These are phyloP conservation scores for Stevia rebaudiana DNA, from an alignment of 140 eudicot species.

Conservation along the genomic window DNA sequence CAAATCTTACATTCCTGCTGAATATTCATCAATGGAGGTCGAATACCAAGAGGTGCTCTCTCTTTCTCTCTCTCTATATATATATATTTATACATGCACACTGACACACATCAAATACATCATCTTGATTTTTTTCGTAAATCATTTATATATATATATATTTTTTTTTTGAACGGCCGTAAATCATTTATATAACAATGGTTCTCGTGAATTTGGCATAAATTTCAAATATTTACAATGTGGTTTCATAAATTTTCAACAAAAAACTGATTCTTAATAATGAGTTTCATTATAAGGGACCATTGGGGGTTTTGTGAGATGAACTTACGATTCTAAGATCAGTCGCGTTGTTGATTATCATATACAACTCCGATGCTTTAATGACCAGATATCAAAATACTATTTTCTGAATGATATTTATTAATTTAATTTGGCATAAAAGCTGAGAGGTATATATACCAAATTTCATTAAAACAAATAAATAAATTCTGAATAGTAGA, in stretches of 20 bases:
- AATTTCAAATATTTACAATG: background rate
- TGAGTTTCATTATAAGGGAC: background rate
- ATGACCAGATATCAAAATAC: background rate
- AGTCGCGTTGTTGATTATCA: no score
- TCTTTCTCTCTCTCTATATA: background rate
- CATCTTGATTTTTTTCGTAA: constrained; percentile 12
- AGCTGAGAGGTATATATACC: background rate
- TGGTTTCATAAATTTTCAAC: background rate
- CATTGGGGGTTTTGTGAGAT: background rate
- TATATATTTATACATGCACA: background rate
- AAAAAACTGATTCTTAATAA: constrained; percentile 1
- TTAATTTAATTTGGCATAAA: background rate
- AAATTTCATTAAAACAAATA: background rate
- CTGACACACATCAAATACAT: background rate
- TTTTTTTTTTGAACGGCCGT: background rate
- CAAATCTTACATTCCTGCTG: no score
- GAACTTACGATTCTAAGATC: no score
- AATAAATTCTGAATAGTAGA: background rate
- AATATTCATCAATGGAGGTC: constrained; percentile 42
- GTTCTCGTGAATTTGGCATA: constrained; percentile 2
- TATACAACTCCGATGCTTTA: no score
- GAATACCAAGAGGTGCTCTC: constrained; percentile 58
- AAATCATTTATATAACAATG: background rate
- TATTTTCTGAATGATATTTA: no score
- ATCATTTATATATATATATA: background rate